Conservation (phyloP, 176 grass and related monocot genomes). For the Pontederia crassipes region DNA sequence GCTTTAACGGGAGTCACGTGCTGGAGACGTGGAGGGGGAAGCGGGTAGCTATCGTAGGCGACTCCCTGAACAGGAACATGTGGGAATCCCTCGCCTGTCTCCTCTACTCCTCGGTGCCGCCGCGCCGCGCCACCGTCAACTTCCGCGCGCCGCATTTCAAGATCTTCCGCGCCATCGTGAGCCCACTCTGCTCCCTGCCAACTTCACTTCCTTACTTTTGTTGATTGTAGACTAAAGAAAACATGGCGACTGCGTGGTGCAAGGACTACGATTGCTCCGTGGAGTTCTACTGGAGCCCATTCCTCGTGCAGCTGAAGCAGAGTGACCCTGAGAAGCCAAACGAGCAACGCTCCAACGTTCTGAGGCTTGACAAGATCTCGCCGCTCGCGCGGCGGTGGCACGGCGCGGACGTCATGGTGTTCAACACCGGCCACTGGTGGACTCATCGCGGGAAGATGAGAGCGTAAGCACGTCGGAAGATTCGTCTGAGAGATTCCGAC, state of each 20-base stretch:
- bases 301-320: slow-evolving; percentile 41
- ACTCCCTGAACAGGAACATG: slow-evolving; percentile 73
- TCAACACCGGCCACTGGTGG: slow-evolving; percentile 75
- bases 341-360: slow-evolving; percentile 15
- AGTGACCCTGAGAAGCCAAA: slow-evolving; percentile 20
- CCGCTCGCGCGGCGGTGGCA: background rate
- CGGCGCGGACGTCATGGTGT: slow-evolving; percentile 36
- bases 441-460: slow-evolving; percentile 48
- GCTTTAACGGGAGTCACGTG: slow-evolving; percentile 16
- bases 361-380: slow-evolving; percentile 41
- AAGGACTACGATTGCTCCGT: slow-evolving; percentile 45
- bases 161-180: slow-evolving; percentile 51
- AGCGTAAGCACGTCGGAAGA: slow-evolving; percentile 17
- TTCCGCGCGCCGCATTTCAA: slow-evolving; percentile 14
- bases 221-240: background rate
- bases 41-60: slow-evolving; percentile 44
- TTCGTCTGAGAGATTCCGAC: too few species aligned
- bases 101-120: slow-evolving; percentile 44
- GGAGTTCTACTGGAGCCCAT: slow-evolving; percentile 57
- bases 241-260: too few species aligned
- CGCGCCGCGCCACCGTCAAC: slow-evolving; percentile 22
- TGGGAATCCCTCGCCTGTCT: slow-evolving; percentile 64
- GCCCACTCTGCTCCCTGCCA: background rate
- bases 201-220: background rate
- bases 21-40: slow-evolving; percentile 43